Evolutionary conservation across 495 filamentous ascomycete genomes (phyloP).

Genomic region (Apodospora peruviana): DNA sequence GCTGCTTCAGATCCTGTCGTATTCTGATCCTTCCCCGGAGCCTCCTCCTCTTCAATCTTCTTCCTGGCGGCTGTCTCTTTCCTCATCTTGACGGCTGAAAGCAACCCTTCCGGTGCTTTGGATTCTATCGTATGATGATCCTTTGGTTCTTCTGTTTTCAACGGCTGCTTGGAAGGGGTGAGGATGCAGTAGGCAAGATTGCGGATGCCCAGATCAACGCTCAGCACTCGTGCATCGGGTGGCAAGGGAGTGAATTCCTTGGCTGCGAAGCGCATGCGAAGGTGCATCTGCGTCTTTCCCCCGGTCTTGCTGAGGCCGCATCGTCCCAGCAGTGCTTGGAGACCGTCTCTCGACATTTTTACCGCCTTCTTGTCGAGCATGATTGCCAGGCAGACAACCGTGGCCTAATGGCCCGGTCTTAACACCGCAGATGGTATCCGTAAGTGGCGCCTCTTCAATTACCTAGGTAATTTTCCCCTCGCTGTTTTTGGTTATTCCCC

Average conservation of each 20-base stretch:
- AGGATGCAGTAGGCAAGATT: conserved; percentile 75
- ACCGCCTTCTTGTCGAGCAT: not conserved
- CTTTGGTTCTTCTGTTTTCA: too few species aligned
- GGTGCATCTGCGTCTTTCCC: conserved; percentile 9
- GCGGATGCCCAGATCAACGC: conserved; percentile 82
- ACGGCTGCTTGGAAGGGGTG: conserved; percentile 19
- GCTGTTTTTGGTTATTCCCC: too few species aligned
- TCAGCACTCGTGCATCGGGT: conserved; percentile 47
- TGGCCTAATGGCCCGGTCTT: too few species aligned
- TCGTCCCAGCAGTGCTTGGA: not conserved
- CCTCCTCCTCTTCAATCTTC: too few species aligned
- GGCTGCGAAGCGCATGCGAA: conserved; percentile 17
- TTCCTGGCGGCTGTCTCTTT: not conserved
- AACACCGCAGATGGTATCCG: too few species aligned
- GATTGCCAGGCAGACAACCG: not conserved
- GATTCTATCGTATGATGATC: too few species aligned
- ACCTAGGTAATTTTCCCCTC: too few species aligned
- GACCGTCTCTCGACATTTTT: not conserved
- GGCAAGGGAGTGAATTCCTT: conserved; percentile 8
- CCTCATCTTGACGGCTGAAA: too few species aligned
- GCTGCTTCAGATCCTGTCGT: too few species aligned
- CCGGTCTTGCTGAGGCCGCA: conserved; percentile 21
- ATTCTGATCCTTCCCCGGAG: too few species aligned
- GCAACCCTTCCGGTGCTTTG: too few species aligned
- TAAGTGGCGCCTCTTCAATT: too few species aligned